These are phyloP conservation scores for Stereum hirsutum DNA, from an alignment of 1,284 basidiomycete genomes.

Conservation along the genomic window DNA sequence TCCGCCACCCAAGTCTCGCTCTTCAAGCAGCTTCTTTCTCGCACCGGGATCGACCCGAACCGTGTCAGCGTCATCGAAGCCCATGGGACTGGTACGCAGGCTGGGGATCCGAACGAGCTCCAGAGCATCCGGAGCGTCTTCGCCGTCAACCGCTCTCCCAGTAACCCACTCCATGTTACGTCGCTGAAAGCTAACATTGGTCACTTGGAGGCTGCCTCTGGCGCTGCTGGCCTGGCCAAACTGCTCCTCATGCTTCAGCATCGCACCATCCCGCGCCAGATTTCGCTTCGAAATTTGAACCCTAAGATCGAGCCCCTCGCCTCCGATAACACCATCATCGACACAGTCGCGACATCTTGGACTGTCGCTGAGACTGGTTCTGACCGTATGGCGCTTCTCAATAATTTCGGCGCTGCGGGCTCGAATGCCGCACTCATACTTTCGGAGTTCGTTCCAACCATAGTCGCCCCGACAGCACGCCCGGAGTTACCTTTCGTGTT, in stretches of 20 bases:
- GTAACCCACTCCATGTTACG: conserved; percentile 52
- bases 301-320: conserved; percentile 41
- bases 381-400: conserved; percentile 54
- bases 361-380: conserved; percentile 16
- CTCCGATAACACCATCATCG: conserved; percentile 41
- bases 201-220: conserved; percentile 68
- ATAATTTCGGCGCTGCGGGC: conserved; percentile 69
- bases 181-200: conserved; percentile 68
- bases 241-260: conserved; percentile 59
- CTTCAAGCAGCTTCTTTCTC: conserved; percentile 37
- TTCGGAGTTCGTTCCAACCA: conserved; percentile 33
- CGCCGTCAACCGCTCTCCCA: conserved; percentile 24
- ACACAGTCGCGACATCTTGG: conserved; percentile 34
- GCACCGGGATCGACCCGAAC: conserved; percentile 33
- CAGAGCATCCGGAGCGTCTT: conserved; percentile 54
- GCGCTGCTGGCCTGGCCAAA: conserved; percentile 61
- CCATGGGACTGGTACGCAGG: conserved; percentile 61
- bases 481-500: conserved; percentile 29
- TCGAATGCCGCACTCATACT: conserved; percentile 57
- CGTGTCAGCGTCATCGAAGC: conserved; percentile 58
- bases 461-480: too few species aligned
- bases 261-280: conserved; percentile 44
- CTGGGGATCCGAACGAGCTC: conserved; percentile 58
- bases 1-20: conserved; percentile 46
- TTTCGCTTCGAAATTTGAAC: conserved; percentile 49